Percentiles rank a stretch among this genome's conserved stretches.
Conservation (phyloP, 495 filamentous ascomycete species). For the Annulohypoxylon moriforme region DNA sequence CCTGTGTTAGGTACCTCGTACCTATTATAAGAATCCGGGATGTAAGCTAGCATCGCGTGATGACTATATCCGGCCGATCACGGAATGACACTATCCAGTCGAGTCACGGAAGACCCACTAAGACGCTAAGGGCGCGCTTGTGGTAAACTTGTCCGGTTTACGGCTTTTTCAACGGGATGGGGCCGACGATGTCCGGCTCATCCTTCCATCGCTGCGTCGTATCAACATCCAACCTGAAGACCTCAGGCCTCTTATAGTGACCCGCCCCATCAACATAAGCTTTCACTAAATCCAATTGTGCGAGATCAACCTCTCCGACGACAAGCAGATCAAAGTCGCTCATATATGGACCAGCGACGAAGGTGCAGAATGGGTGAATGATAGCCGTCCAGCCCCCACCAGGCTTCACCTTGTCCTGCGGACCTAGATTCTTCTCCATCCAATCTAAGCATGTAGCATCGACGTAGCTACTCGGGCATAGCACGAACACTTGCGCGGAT, state of each 20-base stretch:
- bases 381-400: conserved; percentile 57
- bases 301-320: conserved; percentile 53
- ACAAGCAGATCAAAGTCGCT: conserved; percentile 51
- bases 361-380: conserved; percentile 51
- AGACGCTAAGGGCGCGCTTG: neutral
- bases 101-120: conserved; percentile 29
- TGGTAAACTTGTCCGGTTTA: neutral
- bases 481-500: conserved; percentile 56
- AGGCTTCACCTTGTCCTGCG: conserved; percentile 53
- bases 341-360: conserved; percentile 52
- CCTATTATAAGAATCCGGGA: neutral
- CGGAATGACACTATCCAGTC: conserved; percentile 16
- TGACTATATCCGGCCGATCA: conserved; percentile 28
- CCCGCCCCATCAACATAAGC: conserved; percentile 55
- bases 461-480: conserved; percentile 55
- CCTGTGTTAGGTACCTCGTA: neutral
- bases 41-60: neutral
- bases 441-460: conserved; percentile 54
- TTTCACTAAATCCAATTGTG: conserved; percentile 51
- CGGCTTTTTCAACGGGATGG: conserved; percentile 36
- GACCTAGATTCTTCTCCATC: conserved; percentile 56
- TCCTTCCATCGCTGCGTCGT: conserved; percentile 50
- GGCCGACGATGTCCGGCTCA: conserved; percentile 45
- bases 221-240: conserved; percentile 52
- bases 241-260: conserved; percentile 56